Percentiles rank a stretch among this genome's conserved stretches.
Conservation (phyloP, 2,329 filamentous ascomycete species). For the Tolypocladium nubicola region DNA sequence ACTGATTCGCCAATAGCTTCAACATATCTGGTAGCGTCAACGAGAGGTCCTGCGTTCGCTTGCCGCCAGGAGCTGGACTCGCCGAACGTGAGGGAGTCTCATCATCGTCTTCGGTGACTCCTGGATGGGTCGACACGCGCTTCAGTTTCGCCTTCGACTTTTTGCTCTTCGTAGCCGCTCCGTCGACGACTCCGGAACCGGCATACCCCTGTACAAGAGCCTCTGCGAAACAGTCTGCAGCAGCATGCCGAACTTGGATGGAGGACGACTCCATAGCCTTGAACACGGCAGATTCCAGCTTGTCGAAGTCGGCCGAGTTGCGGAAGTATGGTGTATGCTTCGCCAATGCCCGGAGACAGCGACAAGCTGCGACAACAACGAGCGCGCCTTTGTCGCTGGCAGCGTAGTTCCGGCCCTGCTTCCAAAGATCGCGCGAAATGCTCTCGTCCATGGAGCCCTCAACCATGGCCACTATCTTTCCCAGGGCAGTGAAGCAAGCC, state of each 20-base stretch:
- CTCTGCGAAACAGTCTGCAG: conserved; percentile 74
- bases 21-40: conserved; percentile 71
- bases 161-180: conserved; percentile 51
- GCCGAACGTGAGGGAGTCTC: conserved; percentile 56
- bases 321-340: conserved; percentile 72
- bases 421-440: conserved; percentile 86
- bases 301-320: conserved; percentile 84
- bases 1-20: conserved; percentile 69
- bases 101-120: conserved; percentile 61
- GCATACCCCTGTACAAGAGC: conserved; percentile 70
- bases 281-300: conserved; percentile 69
- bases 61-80: conserved; percentile 58
- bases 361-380: conserved; percentile 69
- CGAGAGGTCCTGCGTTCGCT: conserved; percentile 61
- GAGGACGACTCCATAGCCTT: conserved; percentile 77
- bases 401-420: conserved; percentile 70
- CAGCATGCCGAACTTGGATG: conserved; percentile 68
- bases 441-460: conserved; percentile 70
- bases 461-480: conserved; percentile 68
- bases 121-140: conserved; percentile 48
- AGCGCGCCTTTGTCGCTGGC: conserved; percentile 72
- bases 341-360: conserved; percentile 64
- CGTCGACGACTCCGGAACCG: conserved; percentile 34
- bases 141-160: conserved; percentile 55
- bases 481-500: conserved; percentile 63